phyloP scores from a whole-genome alignment of 768 basidiomycete genomes.

The Suillus discolor region DNA sequence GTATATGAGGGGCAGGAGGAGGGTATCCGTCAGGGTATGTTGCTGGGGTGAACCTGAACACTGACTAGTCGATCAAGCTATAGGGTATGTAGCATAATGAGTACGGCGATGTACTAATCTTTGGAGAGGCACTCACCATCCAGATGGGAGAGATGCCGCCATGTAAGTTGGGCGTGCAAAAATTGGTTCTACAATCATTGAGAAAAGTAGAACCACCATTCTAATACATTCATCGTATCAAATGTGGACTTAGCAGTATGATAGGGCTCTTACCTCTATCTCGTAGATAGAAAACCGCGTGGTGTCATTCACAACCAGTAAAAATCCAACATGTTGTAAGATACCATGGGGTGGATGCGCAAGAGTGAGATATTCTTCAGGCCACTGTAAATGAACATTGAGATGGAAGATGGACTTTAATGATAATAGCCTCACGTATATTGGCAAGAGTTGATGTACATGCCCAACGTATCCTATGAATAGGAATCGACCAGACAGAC shows the following conservation, averaged over 20 bases:
- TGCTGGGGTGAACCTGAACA: not conserved
- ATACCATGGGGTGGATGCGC: not conserved
- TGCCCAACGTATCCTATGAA: not conserved
- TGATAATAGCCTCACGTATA: not conserved
- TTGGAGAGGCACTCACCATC: not conserved
- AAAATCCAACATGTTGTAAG: not conserved
- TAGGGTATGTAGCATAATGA: not conserved
- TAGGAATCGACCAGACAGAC: not conserved
- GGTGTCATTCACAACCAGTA: not conserved
- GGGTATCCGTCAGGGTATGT: not conserved
- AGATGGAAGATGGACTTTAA: not conserved
- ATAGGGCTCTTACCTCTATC: not conserved
- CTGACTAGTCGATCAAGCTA: not conserved
- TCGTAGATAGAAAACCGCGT: not conserved
- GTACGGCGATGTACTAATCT: not conserved
- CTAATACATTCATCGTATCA: not conserved
- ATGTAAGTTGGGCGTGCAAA: not conserved
- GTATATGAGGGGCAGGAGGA: not conserved
- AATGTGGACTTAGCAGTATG: not conserved
- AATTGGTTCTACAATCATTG: not conserved
- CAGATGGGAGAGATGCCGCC: not conserved
- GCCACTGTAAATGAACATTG: not conserved
- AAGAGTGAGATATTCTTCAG: not conserved
- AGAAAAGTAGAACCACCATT: not conserved
- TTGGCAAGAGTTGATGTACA: not conserved